Percentiles rank a stretch among this genome's conserved stretches.
Evolutionary conservation across 2,329 filamentous ascomycete genomes (phyloP).

Genomic region (Cercospora sojina): DNA sequence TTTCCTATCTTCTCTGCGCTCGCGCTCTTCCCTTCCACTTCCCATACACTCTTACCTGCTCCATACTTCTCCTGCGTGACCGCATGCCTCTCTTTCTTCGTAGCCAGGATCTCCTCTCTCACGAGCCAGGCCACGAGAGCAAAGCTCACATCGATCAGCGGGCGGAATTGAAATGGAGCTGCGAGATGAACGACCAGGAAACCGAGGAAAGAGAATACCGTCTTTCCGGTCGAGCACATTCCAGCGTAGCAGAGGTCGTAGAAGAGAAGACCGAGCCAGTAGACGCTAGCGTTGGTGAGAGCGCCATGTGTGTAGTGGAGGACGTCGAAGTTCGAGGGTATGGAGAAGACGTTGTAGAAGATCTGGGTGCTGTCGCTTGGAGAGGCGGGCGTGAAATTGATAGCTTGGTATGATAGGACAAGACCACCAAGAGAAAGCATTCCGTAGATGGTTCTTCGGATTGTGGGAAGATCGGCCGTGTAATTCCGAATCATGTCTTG

Average conservation of each 20-base stretch:
- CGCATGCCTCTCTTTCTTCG: constrained; percentile 29
- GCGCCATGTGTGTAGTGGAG: constrained; percentile 1
- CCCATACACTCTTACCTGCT: constrained; percentile 11
- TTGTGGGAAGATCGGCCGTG: constrained; percentile 20
- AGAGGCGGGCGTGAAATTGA: neutral
- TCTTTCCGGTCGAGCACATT: constrained; percentile 22
- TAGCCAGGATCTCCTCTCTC: constrained; percentile 40
- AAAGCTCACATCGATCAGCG: neutral
- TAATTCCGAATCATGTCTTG: constrained; percentile 20
- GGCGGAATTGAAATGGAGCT: constrained; percentile 19
- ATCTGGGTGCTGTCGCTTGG: neutral
- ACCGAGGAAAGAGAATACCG: neutral
- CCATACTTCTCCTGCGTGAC: constrained; percentile 21
- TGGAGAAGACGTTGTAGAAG: constrained; percentile 1
- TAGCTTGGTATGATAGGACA: neutral
- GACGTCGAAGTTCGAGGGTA: neutral
- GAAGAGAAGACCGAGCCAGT: constrained; percentile 39
- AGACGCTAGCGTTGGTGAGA: constrained; percentile 18
- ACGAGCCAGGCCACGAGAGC: constrained; percentile 37
- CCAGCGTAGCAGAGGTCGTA: constrained; percentile 38
- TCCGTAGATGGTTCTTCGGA: constrained; percentile 16
- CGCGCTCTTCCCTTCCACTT: constrained; percentile 11
- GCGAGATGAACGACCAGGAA: constrained; percentile 36
- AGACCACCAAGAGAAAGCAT: constrained; percentile 1
- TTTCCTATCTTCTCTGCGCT: neutral